phyloP scores from a whole-genome alignment of 192 early-diverging fungal genomes.

The Entophlyctis helioformis region DNA sequence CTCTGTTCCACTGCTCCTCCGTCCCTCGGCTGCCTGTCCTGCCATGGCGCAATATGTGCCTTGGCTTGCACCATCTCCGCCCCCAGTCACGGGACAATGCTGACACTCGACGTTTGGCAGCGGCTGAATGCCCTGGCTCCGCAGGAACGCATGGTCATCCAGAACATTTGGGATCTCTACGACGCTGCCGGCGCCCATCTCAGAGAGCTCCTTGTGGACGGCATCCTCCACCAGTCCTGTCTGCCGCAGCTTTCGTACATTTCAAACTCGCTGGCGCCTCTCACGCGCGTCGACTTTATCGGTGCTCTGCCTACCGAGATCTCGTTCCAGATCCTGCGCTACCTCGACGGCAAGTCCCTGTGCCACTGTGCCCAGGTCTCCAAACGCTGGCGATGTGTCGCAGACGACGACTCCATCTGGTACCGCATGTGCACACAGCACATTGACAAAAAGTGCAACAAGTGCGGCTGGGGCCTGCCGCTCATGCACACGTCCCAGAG shows the following conservation, averaged over 20 bases:
- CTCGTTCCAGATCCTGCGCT: conserved; percentile 72
- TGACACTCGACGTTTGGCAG: no score
- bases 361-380: conserved; percentile 86
- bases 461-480: conserved; percentile 97
- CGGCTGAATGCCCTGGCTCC: no score
- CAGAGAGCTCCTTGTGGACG: no score
- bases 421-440: conserved; percentile 96
- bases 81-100: no score
- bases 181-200: no score
- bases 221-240: conserved; percentile 69
- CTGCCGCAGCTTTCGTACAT: conserved; percentile 80
- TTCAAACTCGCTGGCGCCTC: conserved; percentile 50
- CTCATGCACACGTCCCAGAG: conserved; percentile 54
- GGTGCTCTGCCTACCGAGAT: conserved; percentile 65
- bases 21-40: no score
- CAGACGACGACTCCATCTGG: conserved; percentile 92
- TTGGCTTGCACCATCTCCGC: no score
- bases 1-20: no score
- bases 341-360: conserved; percentile 81
- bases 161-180: no score
- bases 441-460: conserved; percentile 88
- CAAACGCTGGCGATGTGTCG: conserved; percentile 64
- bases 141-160: no score
- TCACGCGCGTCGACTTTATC: conserved; percentile 77
- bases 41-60: no score